Base-by-base conservation (phyloP, 2,329 filamentous ascomycete genomes). In the Fonsecaea pedrosoi region DNA sequence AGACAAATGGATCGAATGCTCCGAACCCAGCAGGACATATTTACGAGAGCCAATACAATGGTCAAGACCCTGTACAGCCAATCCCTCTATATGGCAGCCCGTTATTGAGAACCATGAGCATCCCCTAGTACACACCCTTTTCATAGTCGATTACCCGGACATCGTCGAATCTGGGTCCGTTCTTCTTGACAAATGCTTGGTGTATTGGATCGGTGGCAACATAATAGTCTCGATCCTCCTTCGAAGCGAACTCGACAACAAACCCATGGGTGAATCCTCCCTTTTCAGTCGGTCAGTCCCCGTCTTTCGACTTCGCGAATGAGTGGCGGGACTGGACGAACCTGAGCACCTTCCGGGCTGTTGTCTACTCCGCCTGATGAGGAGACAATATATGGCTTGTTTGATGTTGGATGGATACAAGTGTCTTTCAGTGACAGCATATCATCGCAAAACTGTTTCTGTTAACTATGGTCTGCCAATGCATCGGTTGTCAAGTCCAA, bases 151-250 rank as follows among this genome's bases (percentile, higher is more conserved):
- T 74, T 0, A 90, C 86, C 64, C 83, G 81, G 2, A 82, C 82
- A 73, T 85, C 85, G 67, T 85, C 78, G 40, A 70, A 71, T 35
- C 55, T 63, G 10, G 50, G 78, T 8, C 79, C 77, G 37, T 85
- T 74, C 69, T 78, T 82, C 64, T 83, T 78, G n/a, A 86, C 79
- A 70, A 91, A 92, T 0, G 77, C 84, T 40, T 82, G 77, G 74
- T 92, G 90, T 8, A 78, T 84, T 1, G 88, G 87, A 71, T 93
- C 90, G 35, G 86, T 78, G 60, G 85, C 77, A 6, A 90, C 77
- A 74, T 92, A 93, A 73, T 91, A 92, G 67, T 88, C 83, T 55
- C 89, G 81, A 74, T 93, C 90, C 69, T 86, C 84, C 18, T 81
- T 80, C 25, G 76, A 88, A 9, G 84, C 82, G 66, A 93, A 92